These are phyloP conservation scores for Nitzschia putrida DNA, from an alignment of 108 stramenopile species.

Conservation along the genomic window DNA sequence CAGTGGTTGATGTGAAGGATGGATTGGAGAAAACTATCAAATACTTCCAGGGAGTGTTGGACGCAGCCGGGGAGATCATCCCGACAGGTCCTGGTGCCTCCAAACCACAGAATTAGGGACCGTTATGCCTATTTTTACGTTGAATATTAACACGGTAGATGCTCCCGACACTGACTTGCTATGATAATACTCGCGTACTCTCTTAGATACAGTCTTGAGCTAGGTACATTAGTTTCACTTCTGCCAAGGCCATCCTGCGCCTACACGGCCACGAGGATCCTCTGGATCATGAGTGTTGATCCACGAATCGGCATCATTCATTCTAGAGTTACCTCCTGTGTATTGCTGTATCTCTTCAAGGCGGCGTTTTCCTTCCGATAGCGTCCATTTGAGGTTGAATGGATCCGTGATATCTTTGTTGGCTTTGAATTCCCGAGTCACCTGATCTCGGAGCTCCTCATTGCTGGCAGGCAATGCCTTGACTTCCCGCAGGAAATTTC, in stretches of 20 bases:
- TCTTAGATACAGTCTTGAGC: background rate
- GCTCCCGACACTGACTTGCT: background rate
- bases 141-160: background rate
- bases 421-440: constrained; percentile 51
- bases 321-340: constrained; percentile 49
- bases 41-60: constrained; percentile 89
- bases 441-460: constrained; percentile 28
- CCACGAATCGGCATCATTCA: constrained; percentile 65
- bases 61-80: constrained; percentile 81
- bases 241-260: constrained; percentile 75
- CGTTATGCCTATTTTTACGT: background rate
- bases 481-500: constrained; percentile 60
- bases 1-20: constrained; percentile 79
- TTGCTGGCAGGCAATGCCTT: constrained; percentile 39
- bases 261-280: constrained; percentile 74
- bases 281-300: constrained; percentile 72
- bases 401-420: constrained; percentile 55
- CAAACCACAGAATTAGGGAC: constrained; percentile 51
- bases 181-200: background rate
- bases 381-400: constrained; percentile 49
- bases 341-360: constrained; percentile 55
- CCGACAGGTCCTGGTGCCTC: constrained; percentile 83
- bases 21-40: constrained; percentile 92
- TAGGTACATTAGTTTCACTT: constrained; percentile 16
- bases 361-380: constrained; percentile 59